phyloP scores from a whole-genome alignment of 2,329 filamentous ascomycete species.

The Coleophoma cylindrospora region DNA sequence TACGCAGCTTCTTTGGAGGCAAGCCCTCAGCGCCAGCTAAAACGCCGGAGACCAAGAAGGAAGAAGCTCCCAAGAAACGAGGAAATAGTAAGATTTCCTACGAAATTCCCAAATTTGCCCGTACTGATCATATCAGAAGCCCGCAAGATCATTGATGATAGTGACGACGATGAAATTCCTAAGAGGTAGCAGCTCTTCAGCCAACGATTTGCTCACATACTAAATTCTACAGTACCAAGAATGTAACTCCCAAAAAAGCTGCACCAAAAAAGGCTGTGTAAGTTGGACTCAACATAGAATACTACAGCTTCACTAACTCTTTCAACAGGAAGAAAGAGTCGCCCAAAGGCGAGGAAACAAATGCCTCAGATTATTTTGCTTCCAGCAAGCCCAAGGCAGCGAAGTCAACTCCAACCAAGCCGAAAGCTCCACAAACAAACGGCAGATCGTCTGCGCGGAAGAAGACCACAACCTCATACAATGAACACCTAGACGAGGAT shows the following conservation, averaged over 20 bases:
- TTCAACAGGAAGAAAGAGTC: constrained; percentile 21
- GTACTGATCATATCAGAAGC: constrained; percentile 31
- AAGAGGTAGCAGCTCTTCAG: too few relatives aligned
- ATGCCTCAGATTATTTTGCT: constrained; percentile 28
- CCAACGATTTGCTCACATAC: constrained; percentile 4
- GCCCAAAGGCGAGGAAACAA: constrained; percentile 26
- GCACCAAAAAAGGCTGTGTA: constrained; percentile 52
- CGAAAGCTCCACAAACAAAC: constrained; percentile 12
- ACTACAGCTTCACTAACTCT: not conserved
- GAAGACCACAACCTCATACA: constrained; percentile 16
- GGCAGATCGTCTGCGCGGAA: constrained; percentile 22
- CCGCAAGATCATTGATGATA: constrained; percentile 75
- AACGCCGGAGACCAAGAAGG: constrained; percentile 31
- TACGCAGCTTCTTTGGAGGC: constrained; percentile 83
- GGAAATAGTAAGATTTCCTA: constrained; percentile 18
- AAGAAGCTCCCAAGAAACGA: constrained; percentile 26
- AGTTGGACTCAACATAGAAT: constrained; percentile 12
- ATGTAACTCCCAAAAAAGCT: constrained; percentile 49
- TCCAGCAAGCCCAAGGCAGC: constrained; percentile 21
- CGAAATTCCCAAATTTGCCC: not conserved
- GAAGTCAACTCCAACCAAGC: constrained; percentile 18
- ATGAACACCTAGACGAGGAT: constrained; percentile 36
- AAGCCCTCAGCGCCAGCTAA: constrained; percentile 55
- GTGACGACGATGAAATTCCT: constrained; percentile 63
- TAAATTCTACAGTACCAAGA: constrained; percentile 28